A percentile compares a stretch with the other conserved stretches of the same genome.
Conservation (phyloP, 2,329 filamentous ascomycete genomes). For the Dendrostoma leiphaemia region DNA sequence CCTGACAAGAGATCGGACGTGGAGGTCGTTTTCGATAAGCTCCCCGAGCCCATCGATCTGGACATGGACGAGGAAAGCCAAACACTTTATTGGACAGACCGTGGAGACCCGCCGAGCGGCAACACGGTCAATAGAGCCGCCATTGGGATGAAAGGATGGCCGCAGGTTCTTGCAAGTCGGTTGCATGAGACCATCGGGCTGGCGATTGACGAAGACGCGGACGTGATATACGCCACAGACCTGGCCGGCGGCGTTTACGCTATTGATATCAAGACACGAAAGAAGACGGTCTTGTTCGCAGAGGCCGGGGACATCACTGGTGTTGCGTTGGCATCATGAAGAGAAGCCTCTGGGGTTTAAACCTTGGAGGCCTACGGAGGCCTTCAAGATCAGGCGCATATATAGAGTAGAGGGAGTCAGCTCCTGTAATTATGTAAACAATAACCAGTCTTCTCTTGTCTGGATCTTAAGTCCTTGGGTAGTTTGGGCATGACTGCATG, state of each 20-base stretch:
- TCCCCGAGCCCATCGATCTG: constrained; percentile 58
- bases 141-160: constrained; percentile 8
- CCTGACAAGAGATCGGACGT: constrained; percentile 36
- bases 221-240: constrained; percentile 14
- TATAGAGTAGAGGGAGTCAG: no score
- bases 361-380: no score
- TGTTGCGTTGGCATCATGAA: constrained; percentile 7
- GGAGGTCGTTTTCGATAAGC: constrained; percentile 36
- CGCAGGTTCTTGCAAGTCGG: constrained; percentile 12
- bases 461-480: no score
- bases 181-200: constrained; percentile 15
- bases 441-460: no score
- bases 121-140: constrained; percentile 48
- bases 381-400: no score
- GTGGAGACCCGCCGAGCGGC: constrained; percentile 54
- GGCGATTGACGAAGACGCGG: constrained; percentile 8
- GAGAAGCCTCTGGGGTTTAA: no score
- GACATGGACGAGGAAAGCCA: constrained; percentile 46
- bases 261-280: constrained; percentile 15
- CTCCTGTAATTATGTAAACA: no score
- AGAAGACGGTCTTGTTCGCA: constrained; percentile 9
- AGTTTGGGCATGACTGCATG: no score
- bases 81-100: constrained; percentile 59
- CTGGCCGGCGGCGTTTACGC: constrained; percentile 13
- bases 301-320: constrained; percentile 9